phyloP scores from a whole-genome alignment of 305 asterid species.

The Vinca major region DNA sequence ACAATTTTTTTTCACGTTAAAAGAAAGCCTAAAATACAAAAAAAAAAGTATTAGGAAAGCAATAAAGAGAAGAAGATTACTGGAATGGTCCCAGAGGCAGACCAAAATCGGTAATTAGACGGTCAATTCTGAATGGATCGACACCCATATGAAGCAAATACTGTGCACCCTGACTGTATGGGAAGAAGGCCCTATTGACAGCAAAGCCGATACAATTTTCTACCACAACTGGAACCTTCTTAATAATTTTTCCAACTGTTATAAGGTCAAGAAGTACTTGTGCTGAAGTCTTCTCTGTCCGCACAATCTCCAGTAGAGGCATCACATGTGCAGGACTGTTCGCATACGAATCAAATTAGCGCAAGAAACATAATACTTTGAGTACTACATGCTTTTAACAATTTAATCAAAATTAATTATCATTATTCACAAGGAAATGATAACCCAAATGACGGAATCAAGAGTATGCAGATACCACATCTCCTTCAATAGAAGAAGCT shows the following conservation, averaged over 20 bases:
- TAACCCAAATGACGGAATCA: not conserved
- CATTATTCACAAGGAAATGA: not conserved
- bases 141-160: constrained; percentile 72
- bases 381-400: not conserved
- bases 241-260: constrained; percentile 74
- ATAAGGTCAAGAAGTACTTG: constrained; percentile 83
- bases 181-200: constrained; percentile 91
- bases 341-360: constrained; percentile 19
- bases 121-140: constrained; percentile 82
- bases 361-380: not conserved
- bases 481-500: no score
- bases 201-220: constrained; percentile 99
- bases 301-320: constrained; percentile 92
- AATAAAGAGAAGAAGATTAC: constrained; percentile 43
- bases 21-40: not conserved
- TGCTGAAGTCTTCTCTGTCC: constrained; percentile 78
- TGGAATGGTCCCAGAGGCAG: constrained; percentile 97
- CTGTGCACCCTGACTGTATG: constrained; percentile 71
- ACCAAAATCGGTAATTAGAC: constrained; percentile 65
- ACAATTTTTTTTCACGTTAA: not conserved
- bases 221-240: constrained; percentile 90
- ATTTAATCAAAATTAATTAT: not conserved
- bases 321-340: constrained; percentile 95
- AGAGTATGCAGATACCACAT: not conserved
- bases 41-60: constrained; percentile 1